Base-by-base conservation (phyloP, 2,329 filamentous ascomycete genomes). In the Trichoderma semiorbis region DNA sequence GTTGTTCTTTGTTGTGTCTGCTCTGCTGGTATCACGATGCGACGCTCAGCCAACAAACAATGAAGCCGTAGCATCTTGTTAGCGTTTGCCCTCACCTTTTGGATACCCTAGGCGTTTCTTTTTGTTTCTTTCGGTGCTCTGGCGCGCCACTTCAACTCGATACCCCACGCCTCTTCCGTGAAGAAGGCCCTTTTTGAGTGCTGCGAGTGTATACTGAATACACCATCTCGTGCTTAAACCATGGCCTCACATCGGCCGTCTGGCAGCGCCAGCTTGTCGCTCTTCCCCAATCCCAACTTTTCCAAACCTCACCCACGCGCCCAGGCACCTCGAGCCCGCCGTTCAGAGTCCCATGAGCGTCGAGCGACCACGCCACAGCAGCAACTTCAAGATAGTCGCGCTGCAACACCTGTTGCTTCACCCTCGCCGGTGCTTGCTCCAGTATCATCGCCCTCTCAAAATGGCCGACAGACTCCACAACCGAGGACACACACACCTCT, bases 271-370 rank as follows among this genome's bases (percentile, higher is more conserved):
- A 84, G 85, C 72, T 88, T 89, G 79, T 89, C 87, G 72, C 84
- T 89, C 73, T 89, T 89, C 76, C 87, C 87, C 32, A 89, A 83
- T 74, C 83, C 86, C 26, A 85, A 79, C 74, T 70, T 77, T 34
- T 79, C 80, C n/a, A 80, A 76, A 34, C 77, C 79, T 30, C 78
- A 75, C 61, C 75, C 74, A 21, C 76, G 85, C 30, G 47, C 21
- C 14, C 83, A 84, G 63, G 81, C 81, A 1, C 79, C 83, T n/a
- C 79, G 80, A 68, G 75, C 79, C 64, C 80, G 81, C 43, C 80
- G 80, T 21, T 83, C 81, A 18, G 80, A 79, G 69, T 82, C 81
- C 12, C 77, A 77, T 0, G 82, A 83, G 70, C 78, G 79, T 26
- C 75, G 81, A 72, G 79, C 81, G 4, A 73, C 78, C 7, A 81